phyloP scores from a whole-genome alignment of 169 alveolate species.

The Plasmodium knowlesi region DNA sequence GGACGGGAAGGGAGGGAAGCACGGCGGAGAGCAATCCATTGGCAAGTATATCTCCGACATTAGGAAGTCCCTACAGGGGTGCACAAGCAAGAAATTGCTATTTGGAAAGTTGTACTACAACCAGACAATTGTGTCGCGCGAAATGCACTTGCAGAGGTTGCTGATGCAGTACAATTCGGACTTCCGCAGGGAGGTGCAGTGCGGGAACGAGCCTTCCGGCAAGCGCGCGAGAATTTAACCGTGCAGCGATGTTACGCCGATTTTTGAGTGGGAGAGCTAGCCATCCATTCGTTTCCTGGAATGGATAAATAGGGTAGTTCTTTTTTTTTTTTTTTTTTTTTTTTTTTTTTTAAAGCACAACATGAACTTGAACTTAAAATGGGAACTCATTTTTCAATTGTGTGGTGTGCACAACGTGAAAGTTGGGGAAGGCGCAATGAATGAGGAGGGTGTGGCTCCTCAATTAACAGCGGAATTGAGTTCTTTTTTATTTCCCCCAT shows the following conservation, averaged over 20 bases:
- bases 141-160: conserved; percentile 27
- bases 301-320: neutral
- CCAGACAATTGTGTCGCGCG: conserved; percentile 37
- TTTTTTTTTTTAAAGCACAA: neutral
- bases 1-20: neutral
- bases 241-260: no score
- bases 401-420: neutral
- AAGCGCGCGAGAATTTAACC: neutral
- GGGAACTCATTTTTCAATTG: neutral
- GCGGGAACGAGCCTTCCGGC: neutral
- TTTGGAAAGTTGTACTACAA: conserved; percentile 59
- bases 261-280: neutral
- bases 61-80: conserved; percentile 66
- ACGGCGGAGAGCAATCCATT: neutral
- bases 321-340: neutral
- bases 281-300: neutral
- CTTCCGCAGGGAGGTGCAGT: neutral
- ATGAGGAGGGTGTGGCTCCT: neutral
- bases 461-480: neutral
- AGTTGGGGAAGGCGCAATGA: neutral
- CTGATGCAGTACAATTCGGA: conserved; percentile 14
- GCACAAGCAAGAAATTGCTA: conserved; percentile 60
- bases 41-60: conserved; percentile 25
- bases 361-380: neutral
- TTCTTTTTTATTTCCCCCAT: neutral